Evolutionary conservation across 2,329 filamentous ascomycete species (phyloP).

Genomic region (Cladobotryum protrusum): DNA sequence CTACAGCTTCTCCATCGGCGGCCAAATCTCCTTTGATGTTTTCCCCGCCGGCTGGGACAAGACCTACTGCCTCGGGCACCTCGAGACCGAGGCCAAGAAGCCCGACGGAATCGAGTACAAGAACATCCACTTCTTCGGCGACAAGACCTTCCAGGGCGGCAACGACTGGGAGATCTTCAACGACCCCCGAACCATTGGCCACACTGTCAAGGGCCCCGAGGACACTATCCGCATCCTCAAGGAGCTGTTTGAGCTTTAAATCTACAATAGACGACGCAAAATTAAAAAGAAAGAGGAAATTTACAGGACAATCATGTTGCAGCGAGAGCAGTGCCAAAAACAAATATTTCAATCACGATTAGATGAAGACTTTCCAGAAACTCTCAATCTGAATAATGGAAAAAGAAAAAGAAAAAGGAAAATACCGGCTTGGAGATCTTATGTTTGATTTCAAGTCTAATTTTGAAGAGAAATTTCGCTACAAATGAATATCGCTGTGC

Average conservation of each 20-base stretch:
- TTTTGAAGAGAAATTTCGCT: not conserved
- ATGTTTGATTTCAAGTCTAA: not conserved
- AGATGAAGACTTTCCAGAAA: not conserved
- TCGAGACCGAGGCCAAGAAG: slow-evolving; percentile 71
- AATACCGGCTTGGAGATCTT: not conserved
- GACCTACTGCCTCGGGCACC: slow-evolving; percentile 87
- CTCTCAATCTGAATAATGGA: not conserved
- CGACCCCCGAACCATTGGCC: slow-evolving; percentile 76
- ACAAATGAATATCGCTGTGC: not conserved
- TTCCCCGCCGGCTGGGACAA: slow-evolving; percentile 98
- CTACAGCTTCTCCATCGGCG: slow-evolving; percentile 80
- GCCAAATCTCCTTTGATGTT: slow-evolving; percentile 96
- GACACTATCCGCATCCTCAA: slow-evolving; percentile 77
- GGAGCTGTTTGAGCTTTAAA: slow-evolving; percentile 67
- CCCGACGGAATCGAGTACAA: slow-evolving; percentile 70
- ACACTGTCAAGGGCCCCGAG: slow-evolving; percentile 73
- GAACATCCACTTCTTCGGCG: slow-evolving; percentile 95
- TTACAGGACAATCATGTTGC: not conserved
- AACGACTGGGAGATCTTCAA: slow-evolving; percentile 94
- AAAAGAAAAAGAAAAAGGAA: not conserved
- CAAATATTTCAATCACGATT: not conserved
- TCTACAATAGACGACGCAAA: not conserved
- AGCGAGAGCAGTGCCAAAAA: not conserved
- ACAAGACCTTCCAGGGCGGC: slow-evolving; percentile 86
- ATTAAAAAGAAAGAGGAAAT: not conserved